Conservation (phyloP, 305 asterid species). For the Galium porrigens region DNA sequence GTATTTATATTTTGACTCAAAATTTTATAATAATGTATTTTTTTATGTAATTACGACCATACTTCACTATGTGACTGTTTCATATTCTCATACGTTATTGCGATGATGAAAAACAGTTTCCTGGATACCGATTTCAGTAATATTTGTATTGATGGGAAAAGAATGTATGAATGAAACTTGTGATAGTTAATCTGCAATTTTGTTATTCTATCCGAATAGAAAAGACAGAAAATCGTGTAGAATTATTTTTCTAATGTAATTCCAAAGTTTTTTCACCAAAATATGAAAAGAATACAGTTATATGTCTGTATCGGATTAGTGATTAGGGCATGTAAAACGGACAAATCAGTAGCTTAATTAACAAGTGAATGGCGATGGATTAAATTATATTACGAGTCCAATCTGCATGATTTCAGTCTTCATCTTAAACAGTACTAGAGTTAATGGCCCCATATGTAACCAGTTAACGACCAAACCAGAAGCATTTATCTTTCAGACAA, state of each 20-base stretch:
- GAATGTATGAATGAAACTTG: background rate
- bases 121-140: too few species aligned
- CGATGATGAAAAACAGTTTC: background rate
- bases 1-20: too few species aligned
- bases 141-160: too few species aligned
- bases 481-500: too few species aligned
- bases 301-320: slow-evolving; percentile 3
- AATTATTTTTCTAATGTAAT: background rate
- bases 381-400: background rate
- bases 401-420: background rate
- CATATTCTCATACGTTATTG: too few species aligned
- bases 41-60: too few species aligned
- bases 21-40: too few species aligned
- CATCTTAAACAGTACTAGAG: background rate
- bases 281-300: background rate
- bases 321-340: slow-evolving; percentile 2
- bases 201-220: background rate
- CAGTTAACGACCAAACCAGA: background rate
- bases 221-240: background rate
- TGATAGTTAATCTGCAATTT: background rate
- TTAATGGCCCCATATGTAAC: too few species aligned
- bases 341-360: slow-evolving; percentile 3
- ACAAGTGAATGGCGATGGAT: background rate
- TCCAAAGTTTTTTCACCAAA: background rate
- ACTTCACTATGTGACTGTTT: too few species aligned